A percentile compares a stretch with the other conserved stretches of the same genome.
These are phyloP conservation scores for Aspergillus tanneri DNA, from an alignment of 2,329 filamentous ascomycete genomes.

Conservation along the genomic window DNA sequence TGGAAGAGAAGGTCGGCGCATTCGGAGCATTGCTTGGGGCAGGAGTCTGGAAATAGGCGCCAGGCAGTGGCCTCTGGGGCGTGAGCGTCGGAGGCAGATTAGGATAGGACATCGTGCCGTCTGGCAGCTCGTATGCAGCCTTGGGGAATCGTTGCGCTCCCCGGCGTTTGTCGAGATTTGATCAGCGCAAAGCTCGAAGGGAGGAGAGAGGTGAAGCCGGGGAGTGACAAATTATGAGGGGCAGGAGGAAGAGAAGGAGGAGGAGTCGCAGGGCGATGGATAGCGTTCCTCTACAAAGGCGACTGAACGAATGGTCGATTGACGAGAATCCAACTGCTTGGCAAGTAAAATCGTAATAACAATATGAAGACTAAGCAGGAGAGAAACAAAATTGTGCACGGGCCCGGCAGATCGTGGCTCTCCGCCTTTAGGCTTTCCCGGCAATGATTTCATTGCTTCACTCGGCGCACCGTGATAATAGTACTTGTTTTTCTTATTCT, in stretches of 20 bases:
- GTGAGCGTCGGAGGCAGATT: conserved; percentile 37
- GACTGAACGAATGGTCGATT: too few species aligned
- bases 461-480: not conserved
- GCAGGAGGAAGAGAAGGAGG: conserved; percentile 9
- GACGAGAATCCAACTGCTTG: conserved; percentile 18
- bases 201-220: conserved; percentile 17
- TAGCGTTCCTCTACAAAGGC: conserved; percentile 23
- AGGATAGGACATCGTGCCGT: conserved; percentile 44
- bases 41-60: conserved; percentile 44
- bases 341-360: conserved; percentile 12
- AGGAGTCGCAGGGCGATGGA: conserved; percentile 7
- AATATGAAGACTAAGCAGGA: conserved; percentile 11
- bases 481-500: not conserved
- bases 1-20: conserved; percentile 37
- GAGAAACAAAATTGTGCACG: conserved; percentile 41
- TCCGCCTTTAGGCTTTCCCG: conserved; percentile 21
- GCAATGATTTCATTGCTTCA: conserved; percentile 10
- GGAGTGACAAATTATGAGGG: conserved; percentile 8
- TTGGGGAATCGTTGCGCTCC: conserved; percentile 22
- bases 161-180: conserved; percentile 21
- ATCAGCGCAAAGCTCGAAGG: conserved; percentile 18
- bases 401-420: conserved; percentile 25
- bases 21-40: conserved; percentile 37
- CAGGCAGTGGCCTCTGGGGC: conserved; percentile 42
- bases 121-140: conserved; percentile 13